Evolutionary conservation across 1,284 basidiomycete genomes (phyloP).

Genomic region (Cutaneotrichosporon mucoides): DNA sequence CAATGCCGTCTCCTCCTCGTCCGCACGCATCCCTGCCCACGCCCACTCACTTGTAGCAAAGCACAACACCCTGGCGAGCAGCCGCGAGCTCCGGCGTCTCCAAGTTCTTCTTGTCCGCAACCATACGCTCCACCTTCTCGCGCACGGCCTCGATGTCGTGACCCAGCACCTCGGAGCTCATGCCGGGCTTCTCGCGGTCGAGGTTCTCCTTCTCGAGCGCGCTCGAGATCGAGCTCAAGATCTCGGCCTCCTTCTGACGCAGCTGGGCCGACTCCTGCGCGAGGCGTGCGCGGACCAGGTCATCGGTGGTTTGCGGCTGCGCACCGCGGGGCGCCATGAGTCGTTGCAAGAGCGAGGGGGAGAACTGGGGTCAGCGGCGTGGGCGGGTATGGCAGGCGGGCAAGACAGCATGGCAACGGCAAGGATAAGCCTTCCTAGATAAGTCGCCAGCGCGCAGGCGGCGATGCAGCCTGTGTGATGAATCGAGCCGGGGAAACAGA

Average conservation of each 20-base stretch:
- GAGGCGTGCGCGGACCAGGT: constrained; percentile 42
- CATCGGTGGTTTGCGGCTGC: constrained; percentile 29
- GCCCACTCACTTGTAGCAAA: constrained; percentile 47
- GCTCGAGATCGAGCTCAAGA: constrained; percentile 40
- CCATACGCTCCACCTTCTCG: constrained; percentile 48
- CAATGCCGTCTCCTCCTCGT: too few species aligned
- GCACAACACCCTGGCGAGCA: constrained; percentile 39
- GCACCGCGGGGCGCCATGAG: constrained; percentile 29
- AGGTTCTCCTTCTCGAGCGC: constrained; percentile 51
- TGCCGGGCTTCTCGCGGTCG: constrained; percentile 47
- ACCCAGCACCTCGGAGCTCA: constrained; percentile 43
- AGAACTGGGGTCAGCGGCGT: constrained; percentile 32
- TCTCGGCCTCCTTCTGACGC: constrained; percentile 45
- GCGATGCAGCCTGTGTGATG: not conserved
- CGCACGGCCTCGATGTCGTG: constrained; percentile 50
- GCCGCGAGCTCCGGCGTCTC: constrained; percentile 35
- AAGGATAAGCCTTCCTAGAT: not conserved
- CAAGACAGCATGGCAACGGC: not conserved
- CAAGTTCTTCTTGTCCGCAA: constrained; percentile 28
- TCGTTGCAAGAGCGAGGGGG: constrained; percentile 42
- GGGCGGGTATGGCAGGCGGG: not conserved
- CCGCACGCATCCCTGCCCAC: not conserved
- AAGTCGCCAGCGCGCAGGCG: too few species aligned
- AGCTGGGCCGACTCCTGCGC: constrained; percentile 45
- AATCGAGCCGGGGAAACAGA: not conserved